Evolutionary conservation across 306 rosid genomes (phyloP), one percentile per base, ranked within the genome.

Genomic region (Castanea mollissima): DNA sequence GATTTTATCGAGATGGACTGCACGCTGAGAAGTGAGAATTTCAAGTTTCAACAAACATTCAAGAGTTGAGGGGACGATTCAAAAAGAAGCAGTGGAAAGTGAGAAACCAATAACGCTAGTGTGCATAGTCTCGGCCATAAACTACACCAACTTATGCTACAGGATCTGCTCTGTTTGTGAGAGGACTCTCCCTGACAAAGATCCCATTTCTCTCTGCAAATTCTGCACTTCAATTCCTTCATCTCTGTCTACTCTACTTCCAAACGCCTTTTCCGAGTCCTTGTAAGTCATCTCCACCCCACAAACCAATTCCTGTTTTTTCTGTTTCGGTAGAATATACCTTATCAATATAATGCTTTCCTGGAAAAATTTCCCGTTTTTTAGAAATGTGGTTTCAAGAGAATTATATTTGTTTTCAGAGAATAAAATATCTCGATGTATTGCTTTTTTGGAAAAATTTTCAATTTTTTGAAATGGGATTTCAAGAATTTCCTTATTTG

Each of bases 101-200:
- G 85, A 71, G n/a, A 76, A 83, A 65, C 81, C 78, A 9, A 54
- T 77, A 38, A 38, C 44, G 44, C 2, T 7, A 38, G 44, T 7
- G 44, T 38, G 44, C 44, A 38, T 10, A 38, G 2, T 91, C 32
- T 20, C 90, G 64, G 88, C 85, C 51, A 74, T 91, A 23, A 94
- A 91, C 49, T 83, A 78, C 79, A 80, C 69, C 23, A 75, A 49
- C 71, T 81, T 87, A 75, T 78, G 55, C 52, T 93, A 93, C 92
- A 91, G 86, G 55, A 92, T 73, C n/a, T 91, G 94, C 76, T 75
- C 80, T 15, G 62, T 85, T 74, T 93, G 97, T 73, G 97, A 91
- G 83, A 87, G 79, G 72, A 56, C 88, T 77, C 87, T 91, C 25
- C 74, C 87, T 7, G 86, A 77, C 16, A 58, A 78, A 51, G 44